A percentile compares a stretch with the other conserved stretches of the same genome.
These are phyloP conservation scores for Pugionium cornutum DNA, from an alignment of 345 rosid species.

Conservation along the genomic window DNA sequence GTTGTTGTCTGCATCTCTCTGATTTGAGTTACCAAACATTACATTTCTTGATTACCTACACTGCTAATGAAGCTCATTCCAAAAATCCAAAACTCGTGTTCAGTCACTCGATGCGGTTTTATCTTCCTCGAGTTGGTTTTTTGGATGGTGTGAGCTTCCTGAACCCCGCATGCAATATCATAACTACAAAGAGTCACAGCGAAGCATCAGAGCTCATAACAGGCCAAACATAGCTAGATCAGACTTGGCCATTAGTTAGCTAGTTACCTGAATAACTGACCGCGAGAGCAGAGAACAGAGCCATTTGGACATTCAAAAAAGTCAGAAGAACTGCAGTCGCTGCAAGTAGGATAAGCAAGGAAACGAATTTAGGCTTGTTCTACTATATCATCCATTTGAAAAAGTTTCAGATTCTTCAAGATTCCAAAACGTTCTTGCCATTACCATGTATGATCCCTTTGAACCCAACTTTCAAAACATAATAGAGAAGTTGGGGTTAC, in stretches of 20 bases:
- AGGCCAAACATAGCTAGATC: neutral
- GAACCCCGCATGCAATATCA: constrained; percentile 77
- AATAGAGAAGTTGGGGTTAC: neutral
- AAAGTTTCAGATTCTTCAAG: constrained; percentile 9
- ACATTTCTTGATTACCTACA: constrained; percentile 14
- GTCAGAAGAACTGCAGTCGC: constrained; percentile 68
- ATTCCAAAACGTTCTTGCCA: constrained; percentile 5
- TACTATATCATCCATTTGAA: neutral
- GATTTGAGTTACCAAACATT: neutral
- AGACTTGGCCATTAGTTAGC: neutral
- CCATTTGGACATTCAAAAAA: constrained; percentile 78
- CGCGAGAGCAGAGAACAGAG: constrained; percentile 65
- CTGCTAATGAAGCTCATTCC: constrained; percentile 20
- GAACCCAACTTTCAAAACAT: neutral
- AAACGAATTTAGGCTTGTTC: constrained; percentile 3
- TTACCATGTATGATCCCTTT: neutral
- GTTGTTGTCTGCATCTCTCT: neutral
- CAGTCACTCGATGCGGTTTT: neutral
- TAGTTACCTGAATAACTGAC: constrained; percentile 73
- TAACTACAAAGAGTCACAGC: constrained; percentile 43
- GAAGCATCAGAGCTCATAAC: constrained; percentile 1
- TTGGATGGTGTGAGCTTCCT: constrained; percentile 67
- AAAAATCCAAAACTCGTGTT: constrained; percentile 6
- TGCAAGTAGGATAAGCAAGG: constrained; percentile 47
- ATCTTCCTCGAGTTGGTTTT: constrained; percentile 52